Evolutionary conservation across 2,329 filamentous ascomycete genomes (phyloP).

Genomic region (Fusarium sp.): DNA sequence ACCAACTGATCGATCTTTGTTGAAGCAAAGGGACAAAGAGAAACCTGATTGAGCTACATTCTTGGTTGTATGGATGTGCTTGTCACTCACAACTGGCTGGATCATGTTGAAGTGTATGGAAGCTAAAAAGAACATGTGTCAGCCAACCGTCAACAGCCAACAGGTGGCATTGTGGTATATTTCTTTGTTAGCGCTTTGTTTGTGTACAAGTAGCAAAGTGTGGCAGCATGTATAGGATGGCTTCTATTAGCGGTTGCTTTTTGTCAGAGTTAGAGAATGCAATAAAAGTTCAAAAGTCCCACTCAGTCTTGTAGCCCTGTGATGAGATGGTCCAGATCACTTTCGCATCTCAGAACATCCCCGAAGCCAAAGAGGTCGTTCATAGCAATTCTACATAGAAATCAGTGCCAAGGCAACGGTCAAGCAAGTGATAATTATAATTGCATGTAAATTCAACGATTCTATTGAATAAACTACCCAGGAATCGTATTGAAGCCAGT

Average conservation of each 20-base stretch:
- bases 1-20: constrained; percentile 24
- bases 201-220: constrained; percentile 1
- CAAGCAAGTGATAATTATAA: background rate
- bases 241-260: constrained; percentile 1
- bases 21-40: background rate
- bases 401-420: background rate
- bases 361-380: background rate
- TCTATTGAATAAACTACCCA: background rate
- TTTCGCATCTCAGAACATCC: background rate
- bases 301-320: background rate
- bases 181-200: constrained; percentile 17
- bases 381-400: background rate
- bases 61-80: constrained; percentile 9
- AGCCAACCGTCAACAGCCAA: constrained; percentile 3
- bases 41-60: background rate
- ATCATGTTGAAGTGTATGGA: constrained; percentile 10
- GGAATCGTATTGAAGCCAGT: background rate
- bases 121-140: constrained; percentile 14
- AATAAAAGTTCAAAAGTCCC: background rate
- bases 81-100: background rate
- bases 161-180: constrained; percentile 8
- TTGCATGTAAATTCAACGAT: background rate
- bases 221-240: constrained; percentile 1
- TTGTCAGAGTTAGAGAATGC: constrained; percentile 1
- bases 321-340: too few relatives aligned